Evolutionary conservation across 257 asterid genomes (phyloP), one percentile per base, ranked within the genome.

Genomic region (Plectranthus barbatus): DNA sequence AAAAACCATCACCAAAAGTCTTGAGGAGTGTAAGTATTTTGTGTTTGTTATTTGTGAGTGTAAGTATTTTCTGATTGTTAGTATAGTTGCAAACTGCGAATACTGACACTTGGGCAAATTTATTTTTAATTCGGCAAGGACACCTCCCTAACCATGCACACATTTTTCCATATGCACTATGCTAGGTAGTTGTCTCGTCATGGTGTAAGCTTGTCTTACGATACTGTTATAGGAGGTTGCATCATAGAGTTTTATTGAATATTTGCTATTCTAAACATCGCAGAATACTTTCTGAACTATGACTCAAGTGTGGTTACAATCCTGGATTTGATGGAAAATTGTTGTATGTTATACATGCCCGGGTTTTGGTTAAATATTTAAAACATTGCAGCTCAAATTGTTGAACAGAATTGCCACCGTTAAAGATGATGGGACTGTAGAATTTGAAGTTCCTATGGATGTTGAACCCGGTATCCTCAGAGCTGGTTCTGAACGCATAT

Each of bases 391-490:
- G 98, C 94, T 86, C 86, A 69, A 78, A 77, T 79, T 86, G 84
- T 82, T 92, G 84, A 92, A 82, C 80, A 86, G 98, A 81, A 83
- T 92, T 47, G 90, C 97, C 74, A 92, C 97, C 14, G 85, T 92
- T 61, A 83, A 83, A 77, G 85, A 86, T 78, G 87, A 88, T 61
- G 98, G 98, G 55, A 92, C 95, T 51, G 97, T 92, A 66, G 93
- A 86, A 80, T 83, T 92, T 76, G 95, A 92, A 68, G 79, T 89
- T 79, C 93, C 97, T 0, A 82, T 77, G 72, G 95, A 83, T 77
- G 79, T 83, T 67, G 95, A 73, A 76, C 73, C 85, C 53, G 80
- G 12, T 42, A 62, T 69, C 42, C 69, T 76, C 50, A 76, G 68
- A 74, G 68, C 67, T 71, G 86, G 80, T 47, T 58, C 81, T 34